phyloP scores from a whole-genome alignment of 441 rosid genomes.

The Theobroma grandiflorum region DNA sequence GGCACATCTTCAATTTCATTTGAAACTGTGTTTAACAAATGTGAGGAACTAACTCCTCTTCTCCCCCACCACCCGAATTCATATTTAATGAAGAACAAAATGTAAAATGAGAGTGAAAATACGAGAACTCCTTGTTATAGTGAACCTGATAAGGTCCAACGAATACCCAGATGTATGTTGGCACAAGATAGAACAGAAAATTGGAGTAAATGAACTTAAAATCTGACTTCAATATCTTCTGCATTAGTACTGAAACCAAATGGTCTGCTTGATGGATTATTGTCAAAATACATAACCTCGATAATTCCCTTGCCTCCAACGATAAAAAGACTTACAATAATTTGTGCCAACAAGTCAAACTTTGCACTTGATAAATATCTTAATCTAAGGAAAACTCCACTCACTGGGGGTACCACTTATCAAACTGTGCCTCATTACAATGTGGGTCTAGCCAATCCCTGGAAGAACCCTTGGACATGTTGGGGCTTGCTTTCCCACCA shows the following conservation, averaged over 20 bases:
- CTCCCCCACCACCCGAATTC: too few relatives aligned
- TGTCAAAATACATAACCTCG: conserved; percentile 32
- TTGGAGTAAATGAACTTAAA: neutral
- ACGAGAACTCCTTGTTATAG: too few relatives aligned
- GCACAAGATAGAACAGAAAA: neutral
- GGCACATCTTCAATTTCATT: too few relatives aligned
- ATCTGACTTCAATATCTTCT: neutral
- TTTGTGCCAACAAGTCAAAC: conserved; percentile 9
- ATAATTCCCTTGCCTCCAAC: conserved; percentile 29
- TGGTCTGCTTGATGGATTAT: conserved; percentile 29
- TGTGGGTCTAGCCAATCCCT: conserved; percentile 95
- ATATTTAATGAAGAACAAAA: too few relatives aligned
- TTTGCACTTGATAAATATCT: conserved; percentile 22
- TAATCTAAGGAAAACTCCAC: conserved; percentile 19
- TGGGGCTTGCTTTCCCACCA: conserved; percentile 43
- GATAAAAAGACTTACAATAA: conserved; percentile 20
- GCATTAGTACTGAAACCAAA: conserved; percentile 7
- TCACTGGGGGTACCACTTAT: conserved; percentile 62
- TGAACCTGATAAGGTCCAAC: too few relatives aligned
- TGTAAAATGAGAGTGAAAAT: too few relatives aligned
- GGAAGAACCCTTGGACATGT: conserved; percentile 56
- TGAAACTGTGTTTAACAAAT: too few relatives aligned
- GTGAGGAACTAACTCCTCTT: too few relatives aligned
- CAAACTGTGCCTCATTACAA: conserved; percentile 85
- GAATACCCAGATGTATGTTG: neutral